Conservation (phyloP, 1,139 yeast genomes). For the Kluyveromyces sp. region DNA sequence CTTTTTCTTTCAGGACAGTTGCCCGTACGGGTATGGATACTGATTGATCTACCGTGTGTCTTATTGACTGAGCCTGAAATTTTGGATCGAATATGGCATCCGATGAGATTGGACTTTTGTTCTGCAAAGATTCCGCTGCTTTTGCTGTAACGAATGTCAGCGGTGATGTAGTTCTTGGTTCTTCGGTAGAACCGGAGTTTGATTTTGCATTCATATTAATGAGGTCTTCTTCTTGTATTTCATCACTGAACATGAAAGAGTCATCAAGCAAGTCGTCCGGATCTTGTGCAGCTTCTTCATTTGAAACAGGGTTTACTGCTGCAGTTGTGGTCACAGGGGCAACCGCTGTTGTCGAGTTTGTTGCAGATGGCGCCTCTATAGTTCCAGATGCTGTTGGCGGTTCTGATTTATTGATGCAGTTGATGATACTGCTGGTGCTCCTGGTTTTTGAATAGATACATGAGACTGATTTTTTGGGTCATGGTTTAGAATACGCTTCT, state of each 20-base stretch:
- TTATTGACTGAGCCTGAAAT: constrained; percentile 28
- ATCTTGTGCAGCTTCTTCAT: constrained; percentile 8
- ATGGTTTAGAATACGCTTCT: constrained; percentile 14
- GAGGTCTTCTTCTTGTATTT: constrained; percentile 32
- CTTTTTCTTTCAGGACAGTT: constrained; percentile 21
- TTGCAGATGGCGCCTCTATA: too few species aligned
- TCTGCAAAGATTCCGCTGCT: constrained; percentile 26
- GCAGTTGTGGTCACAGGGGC: too few species aligned
- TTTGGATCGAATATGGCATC: constrained; percentile 28
- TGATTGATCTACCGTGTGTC: constrained; percentile 28
- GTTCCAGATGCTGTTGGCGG: constrained; percentile 3
- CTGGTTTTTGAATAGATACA: constrained; percentile 3
- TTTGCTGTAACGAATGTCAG: constrained; percentile 28
- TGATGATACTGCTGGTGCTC: constrained; percentile 12
- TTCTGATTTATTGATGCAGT: constrained; percentile 3
- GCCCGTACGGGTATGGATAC: constrained; percentile 27
- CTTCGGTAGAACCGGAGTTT: not conserved
- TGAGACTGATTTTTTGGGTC: not conserved
- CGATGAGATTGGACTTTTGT: constrained; percentile 17
- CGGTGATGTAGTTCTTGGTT: constrained; percentile 17
- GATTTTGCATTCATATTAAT: constrained; percentile 12
- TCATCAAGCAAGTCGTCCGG: constrained; percentile 48
- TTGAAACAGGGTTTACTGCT: too few species aligned
- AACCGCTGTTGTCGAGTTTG: too few species aligned
- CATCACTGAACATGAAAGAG: constrained; percentile 62